These are phyloP conservation scores for Zygnema cylindricum DNA, from an alignment of 139 green algal genomes.

Conservation along the genomic window DNA sequence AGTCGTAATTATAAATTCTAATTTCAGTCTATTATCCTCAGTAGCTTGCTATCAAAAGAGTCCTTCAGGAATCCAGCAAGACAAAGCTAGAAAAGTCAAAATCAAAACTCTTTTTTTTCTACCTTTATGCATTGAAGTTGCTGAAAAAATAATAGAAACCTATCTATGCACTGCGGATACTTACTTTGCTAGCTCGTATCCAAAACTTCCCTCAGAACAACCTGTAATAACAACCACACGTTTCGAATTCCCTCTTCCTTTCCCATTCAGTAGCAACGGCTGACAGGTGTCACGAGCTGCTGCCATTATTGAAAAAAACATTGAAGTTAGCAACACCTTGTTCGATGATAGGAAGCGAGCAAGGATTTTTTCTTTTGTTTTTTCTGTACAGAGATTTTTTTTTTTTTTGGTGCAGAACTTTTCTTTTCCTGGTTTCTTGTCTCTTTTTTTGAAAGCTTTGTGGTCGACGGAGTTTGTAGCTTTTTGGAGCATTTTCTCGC, in stretches of 20 bases:
- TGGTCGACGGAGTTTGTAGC: too few relatives aligned
- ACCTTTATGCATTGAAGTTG: neutral
- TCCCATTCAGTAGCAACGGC: neutral
- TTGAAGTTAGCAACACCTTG: too few relatives aligned
- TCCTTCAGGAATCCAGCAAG: neutral
- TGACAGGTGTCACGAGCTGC: too few relatives aligned
- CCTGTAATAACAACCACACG: conserved; percentile 33
- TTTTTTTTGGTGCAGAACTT: too few relatives aligned
- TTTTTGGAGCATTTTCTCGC: too few relatives aligned
- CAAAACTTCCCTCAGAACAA: conserved; percentile 27
- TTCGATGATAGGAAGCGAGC: too few relatives aligned
- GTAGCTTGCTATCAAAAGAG: neutral
- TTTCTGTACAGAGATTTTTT: too few relatives aligned
- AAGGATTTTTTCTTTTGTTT: too few relatives aligned
- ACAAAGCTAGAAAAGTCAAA: neutral
- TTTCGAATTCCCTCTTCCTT: neutral
- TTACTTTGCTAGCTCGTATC: conserved; percentile 32
- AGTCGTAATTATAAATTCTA: conserved; percentile 8
- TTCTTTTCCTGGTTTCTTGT: too few relatives aligned
- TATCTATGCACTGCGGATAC: neutral
- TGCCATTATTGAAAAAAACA: too few relatives aligned
- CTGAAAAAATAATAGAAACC: neutral
- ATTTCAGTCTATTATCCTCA: neutral
- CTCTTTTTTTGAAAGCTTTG: too few relatives aligned
- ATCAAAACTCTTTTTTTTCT: conserved; percentile 7